phyloP scores from a whole-genome alignment of 495 filamentous ascomycete species.

The Endocarpon pusillum region DNA sequence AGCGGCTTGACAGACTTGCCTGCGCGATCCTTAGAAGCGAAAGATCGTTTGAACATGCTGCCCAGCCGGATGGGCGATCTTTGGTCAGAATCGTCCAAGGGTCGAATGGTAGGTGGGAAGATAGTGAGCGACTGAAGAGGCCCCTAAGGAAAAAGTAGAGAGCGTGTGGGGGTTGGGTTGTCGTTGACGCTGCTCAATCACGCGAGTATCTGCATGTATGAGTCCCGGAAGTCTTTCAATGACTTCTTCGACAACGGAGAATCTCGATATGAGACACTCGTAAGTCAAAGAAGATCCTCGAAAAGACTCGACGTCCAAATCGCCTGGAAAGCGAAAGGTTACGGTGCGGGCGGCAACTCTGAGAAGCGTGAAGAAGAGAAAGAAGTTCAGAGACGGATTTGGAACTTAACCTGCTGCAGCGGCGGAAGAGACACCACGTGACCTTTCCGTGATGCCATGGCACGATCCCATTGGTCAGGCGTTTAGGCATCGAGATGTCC shows the following conservation, averaged over 20 bases:
- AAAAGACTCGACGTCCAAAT: constrained; percentile 7
- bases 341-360: constrained; percentile 8
- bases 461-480: too few species aligned
- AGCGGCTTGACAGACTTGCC: constrained; percentile 58
- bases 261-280: constrained; percentile 1
- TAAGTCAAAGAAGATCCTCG: constrained; percentile 5
- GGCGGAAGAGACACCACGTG: too few species aligned
- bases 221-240: constrained; percentile 9
- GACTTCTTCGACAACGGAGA: constrained; percentile 3
- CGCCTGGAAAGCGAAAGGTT: neutral
- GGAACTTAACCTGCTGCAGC: neutral
- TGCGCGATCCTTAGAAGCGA: constrained; percentile 55
- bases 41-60: constrained; percentile 75
- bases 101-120: neutral
- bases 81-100: constrained; percentile 4
- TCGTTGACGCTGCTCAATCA: constrained; percentile 12
- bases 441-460: too few species aligned
- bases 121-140: constrained; percentile 13
- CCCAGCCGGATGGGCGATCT: constrained; percentile 12
- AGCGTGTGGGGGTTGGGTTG: constrained; percentile 15
- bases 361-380: constrained; percentile 10
- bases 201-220: constrained; percentile 5
- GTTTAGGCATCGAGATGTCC: too few species aligned
- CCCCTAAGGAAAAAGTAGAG: constrained; percentile 14
- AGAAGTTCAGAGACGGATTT: constrained; percentile 1